These are phyloP conservation scores for Podila clonocystis DNA, from an alignment of 192 early-diverging fungal species.

Conservation along the genomic window DNA sequence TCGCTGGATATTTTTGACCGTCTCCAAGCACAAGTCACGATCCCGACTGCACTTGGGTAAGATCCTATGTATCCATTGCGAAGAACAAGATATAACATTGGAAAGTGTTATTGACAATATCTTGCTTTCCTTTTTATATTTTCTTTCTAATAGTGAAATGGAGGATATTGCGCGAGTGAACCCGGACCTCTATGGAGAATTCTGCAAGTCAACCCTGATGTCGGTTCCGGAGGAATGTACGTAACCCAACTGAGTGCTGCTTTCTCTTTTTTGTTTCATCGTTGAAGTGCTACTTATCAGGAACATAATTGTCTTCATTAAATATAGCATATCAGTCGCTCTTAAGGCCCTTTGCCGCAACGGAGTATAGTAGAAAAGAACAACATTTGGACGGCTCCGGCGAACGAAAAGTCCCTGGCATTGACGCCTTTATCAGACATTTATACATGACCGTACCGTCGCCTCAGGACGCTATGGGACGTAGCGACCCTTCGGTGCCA, in stretches of 20 bases:
- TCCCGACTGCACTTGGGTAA: constrained; percentile 23
- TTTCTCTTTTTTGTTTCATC: neutral
- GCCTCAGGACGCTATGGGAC: neutral
- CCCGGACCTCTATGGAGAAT: constrained; percentile 31
- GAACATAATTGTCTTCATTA: neutral
- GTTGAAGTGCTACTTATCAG: neutral
- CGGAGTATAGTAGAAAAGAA: constrained; percentile 1
- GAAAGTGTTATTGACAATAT: neutral
- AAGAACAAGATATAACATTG: neutral
- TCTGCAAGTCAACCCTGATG: constrained; percentile 5
- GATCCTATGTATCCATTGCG: neutral
- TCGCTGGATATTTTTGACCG: constrained; percentile 21
- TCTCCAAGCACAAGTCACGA: constrained; percentile 10
- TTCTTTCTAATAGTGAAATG: constrained; percentile 21
- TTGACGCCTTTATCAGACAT: constrained; percentile 27
- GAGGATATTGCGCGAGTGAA: constrained; percentile 44
- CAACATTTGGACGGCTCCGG: neutral
- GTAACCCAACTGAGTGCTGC: neutral
- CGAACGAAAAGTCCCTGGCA: neutral
- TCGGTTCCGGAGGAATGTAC: neutral
- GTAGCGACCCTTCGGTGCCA: neutral
- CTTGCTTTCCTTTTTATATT: neutral
- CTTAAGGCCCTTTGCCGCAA: neutral
- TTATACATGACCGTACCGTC: constrained; percentile 10
- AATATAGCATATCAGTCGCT: constrained; percentile 3